phyloP scores from a whole-genome alignment of 371 early-diverging fungal genomes.

The Zopfochytrium polystomum region DNA sequence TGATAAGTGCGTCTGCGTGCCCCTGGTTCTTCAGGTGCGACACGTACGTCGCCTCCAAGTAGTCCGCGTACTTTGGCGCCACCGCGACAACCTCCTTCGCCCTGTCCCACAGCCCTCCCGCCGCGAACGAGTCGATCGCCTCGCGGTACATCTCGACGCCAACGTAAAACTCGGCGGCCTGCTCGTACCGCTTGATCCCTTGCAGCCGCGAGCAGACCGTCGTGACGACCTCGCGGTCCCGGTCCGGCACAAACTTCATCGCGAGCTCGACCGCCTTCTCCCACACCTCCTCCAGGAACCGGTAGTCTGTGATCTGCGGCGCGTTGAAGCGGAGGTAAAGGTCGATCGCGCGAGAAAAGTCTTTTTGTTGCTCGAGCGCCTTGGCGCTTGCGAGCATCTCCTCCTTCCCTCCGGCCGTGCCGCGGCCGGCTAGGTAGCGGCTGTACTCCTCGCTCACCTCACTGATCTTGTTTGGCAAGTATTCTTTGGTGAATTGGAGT shows the following conservation, averaged over 20 bases:
- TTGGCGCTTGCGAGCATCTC: constrained; percentile 44
- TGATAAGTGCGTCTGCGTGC: constrained; percentile 46
- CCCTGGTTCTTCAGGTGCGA: constrained; percentile 47
- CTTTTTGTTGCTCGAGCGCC: constrained; percentile 49
- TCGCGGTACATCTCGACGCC: constrained; percentile 49
- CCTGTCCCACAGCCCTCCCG: constrained; percentile 46
- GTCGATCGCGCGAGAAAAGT: constrained; percentile 52
- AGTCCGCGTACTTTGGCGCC: constrained; percentile 45
- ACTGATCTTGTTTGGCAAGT: constrained; percentile 46
- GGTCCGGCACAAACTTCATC: constrained; percentile 49
- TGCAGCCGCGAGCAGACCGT: constrained; percentile 41
- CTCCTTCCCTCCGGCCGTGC: constrained; percentile 39
- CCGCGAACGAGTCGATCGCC: constrained; percentile 52
- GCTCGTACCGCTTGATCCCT: constrained; percentile 38
- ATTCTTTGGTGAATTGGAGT: constrained; percentile 52
- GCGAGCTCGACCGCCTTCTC: constrained; percentile 51
- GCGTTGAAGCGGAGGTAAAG: constrained; percentile 49
- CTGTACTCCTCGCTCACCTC: constrained; percentile 53
- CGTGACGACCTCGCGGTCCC: constrained; percentile 44
- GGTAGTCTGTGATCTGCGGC: constrained; percentile 34
- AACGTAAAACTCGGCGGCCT: constrained; percentile 50
- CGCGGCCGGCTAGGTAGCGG: constrained; percentile 35
- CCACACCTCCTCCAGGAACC: constrained; percentile 46
- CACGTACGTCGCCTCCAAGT: constrained; percentile 50
- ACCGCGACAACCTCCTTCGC: constrained; percentile 40